A percentile compares a stretch with the other conserved stretches of the same genome.
phyloP scores from a whole-genome alignment of 2,329 filamentous ascomycete genomes.

The Xylariaceae sp. region DNA sequence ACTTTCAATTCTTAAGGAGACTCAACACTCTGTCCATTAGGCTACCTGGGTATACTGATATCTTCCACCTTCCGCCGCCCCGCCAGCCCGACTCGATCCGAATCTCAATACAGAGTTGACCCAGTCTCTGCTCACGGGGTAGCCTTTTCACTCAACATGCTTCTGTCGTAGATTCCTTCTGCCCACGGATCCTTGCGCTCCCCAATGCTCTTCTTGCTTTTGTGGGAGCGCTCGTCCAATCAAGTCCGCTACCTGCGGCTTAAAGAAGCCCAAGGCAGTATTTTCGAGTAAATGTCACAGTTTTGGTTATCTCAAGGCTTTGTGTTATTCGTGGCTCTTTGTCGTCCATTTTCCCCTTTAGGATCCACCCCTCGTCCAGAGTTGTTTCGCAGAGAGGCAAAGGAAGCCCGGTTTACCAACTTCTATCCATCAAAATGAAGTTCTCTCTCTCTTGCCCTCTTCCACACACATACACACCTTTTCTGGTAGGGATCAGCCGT shows the following conservation, averaged over 20 bases:
- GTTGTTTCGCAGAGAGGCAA: not conserved
- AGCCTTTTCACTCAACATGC: not conserved
- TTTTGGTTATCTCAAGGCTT: constrained; percentile 8
- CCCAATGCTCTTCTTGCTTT: not conserved
- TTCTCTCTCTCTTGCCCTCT: constrained; percentile 13
- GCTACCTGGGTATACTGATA: constrained; percentile 5
- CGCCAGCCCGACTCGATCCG: constrained; percentile 5
- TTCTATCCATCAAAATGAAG: constrained; percentile 6
- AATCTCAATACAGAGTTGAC: not conserved
- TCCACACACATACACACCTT: constrained; percentile 14
- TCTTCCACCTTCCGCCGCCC: constrained; percentile 5
- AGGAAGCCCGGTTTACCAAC: not conserved
- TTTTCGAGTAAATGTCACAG: constrained; percentile 1
- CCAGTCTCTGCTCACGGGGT: constrained; percentile 7
- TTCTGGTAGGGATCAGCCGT: constrained; percentile 14
- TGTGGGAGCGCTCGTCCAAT: constrained; percentile 1
- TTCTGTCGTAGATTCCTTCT: not conserved
- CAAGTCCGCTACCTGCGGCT: constrained; percentile 4
- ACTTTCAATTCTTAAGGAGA: constrained; percentile 17
- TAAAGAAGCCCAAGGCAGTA: not conserved
- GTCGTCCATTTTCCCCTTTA: not conserved
- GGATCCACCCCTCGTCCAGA: not conserved
- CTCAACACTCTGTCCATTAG: constrained; percentile 15
- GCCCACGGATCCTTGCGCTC: not conserved
- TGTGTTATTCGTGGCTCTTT: constrained; percentile 8